phyloP scores from a whole-genome alignment of 176 grass and related monocot genomes.

The Triticum turgidum region DNA sequence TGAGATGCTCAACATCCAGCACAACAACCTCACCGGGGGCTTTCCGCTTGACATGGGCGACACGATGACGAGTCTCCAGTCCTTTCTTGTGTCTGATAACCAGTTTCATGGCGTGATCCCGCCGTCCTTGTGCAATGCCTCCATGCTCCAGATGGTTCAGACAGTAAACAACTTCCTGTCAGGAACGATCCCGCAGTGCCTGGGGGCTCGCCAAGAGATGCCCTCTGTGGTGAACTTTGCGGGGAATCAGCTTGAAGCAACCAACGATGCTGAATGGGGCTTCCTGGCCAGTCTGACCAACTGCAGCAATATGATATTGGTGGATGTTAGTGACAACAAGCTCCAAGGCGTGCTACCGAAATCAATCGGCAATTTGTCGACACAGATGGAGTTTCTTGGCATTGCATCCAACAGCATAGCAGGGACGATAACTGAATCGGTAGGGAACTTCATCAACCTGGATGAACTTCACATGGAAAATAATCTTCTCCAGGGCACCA shows the following conservation, averaged over 20 bases:
- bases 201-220: background rate
- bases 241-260: constrained; percentile 28
- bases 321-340: background rate
- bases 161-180: constrained; percentile 8
- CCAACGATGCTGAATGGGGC: constrained; percentile 8
- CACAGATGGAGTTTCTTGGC: background rate
- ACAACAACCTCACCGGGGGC: background rate
- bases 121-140: constrained; percentile 23
- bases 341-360: constrained; percentile 7
- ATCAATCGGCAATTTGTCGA: constrained; percentile 24
- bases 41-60: background rate
- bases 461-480: constrained; percentile 4
- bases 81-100: background rate
- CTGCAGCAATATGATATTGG: background rate
- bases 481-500: background rate
- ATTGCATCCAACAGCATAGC: constrained; percentile 21
- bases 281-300: constrained; percentile 22
- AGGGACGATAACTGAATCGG: constrained; percentile 12
- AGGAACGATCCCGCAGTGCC: constrained; percentile 22
- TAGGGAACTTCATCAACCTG: background rate
- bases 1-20: background rate
- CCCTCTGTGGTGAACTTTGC: background rate
- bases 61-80: constrained; percentile 8
- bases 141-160: constrained; percentile 21
- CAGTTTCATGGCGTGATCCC: constrained; percentile 20